Evolutionary conservation across 129 eudicot species (phyloP).

Genomic region (Flaveria linearis): DNA sequence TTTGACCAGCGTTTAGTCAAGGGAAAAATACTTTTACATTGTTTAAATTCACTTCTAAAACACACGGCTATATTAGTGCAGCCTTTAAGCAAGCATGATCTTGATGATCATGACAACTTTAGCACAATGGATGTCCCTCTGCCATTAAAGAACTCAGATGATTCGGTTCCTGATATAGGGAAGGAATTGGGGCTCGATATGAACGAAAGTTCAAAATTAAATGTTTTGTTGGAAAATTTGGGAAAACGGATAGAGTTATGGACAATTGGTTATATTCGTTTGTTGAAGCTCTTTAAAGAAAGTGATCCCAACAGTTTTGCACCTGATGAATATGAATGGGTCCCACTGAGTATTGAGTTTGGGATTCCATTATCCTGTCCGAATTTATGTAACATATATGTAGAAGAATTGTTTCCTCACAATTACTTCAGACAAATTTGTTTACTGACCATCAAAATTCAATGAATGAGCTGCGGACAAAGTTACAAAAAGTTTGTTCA

Average conservation of each 20-base stretch:
- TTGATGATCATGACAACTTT: constrained; percentile 55
- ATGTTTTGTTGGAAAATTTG: constrained; percentile 49
- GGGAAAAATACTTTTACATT: constrained; percentile 90
- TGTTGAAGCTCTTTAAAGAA: constrained; percentile 69
- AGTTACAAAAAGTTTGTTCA: constrained; percentile 70
- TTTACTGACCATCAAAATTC: constrained; percentile 74
- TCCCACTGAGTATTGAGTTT: constrained; percentile 80
- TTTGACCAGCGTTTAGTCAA: constrained; percentile 76
- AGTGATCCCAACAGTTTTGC: constrained; percentile 46
- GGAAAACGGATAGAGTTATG: constrained; percentile 68
- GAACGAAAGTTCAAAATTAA: constrained; percentile 55
- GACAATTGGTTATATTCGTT: constrained; percentile 92
- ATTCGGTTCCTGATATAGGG: constrained; percentile 72
- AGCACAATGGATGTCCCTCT: constrained; percentile 75
- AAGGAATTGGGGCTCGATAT: constrained; percentile 70
- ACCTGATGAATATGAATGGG: constrained; percentile 88
- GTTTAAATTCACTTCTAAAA: constrained; percentile 80
- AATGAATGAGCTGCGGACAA: constrained; percentile 83
- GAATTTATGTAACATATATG: constrained; percentile 76
- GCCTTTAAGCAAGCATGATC: constrained; percentile 79
- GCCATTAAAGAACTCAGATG: constrained; percentile 82
- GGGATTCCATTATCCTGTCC: constrained; percentile 96
- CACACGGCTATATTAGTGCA: constrained; percentile 89
- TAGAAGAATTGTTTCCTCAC: constrained; percentile 76
- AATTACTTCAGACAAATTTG: constrained; percentile 81